Conservation (phyloP, 2,329 filamentous ascomycete species). For the Diplodia seriata region DNA sequence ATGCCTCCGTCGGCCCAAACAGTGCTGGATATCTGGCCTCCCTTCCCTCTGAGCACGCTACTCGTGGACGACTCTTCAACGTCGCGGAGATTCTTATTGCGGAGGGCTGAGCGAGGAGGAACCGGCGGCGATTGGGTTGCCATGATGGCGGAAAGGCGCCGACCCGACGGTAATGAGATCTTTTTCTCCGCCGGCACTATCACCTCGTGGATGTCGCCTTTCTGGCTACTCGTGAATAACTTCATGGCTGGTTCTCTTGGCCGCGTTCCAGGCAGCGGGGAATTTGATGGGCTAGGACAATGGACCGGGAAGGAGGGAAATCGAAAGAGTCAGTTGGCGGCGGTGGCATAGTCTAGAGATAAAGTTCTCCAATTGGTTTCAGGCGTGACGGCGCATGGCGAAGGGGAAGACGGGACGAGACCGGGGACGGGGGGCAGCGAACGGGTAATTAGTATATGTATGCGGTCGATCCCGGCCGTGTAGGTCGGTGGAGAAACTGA, state of each 20-base stretch:
- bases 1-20: slow-evolving; percentile 45
- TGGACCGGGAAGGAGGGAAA: slow-evolving; percentile 11
- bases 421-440: slow-evolving; percentile 3
- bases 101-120: slow-evolving; percentile 18
- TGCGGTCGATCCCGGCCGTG: slow-evolving; percentile 11
- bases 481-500: slow-evolving; percentile 5
- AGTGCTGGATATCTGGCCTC: slow-evolving; percentile 43
- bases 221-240: slow-evolving; percentile 17
- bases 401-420: slow-evolving; percentile 1
- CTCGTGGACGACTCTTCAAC: slow-evolving; percentile 38
- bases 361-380: slow-evolving; percentile 22
- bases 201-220: slow-evolving; percentile 15
- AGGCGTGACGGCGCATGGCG: slow-evolving; percentile 27
- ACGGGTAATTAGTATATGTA: slow-evolving; percentile 27
- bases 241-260: slow-evolving; percentile 11
- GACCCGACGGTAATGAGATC: slow-evolving; percentile 52
- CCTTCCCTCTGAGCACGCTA: slow-evolving; percentile 37
- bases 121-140: slow-evolving; percentile 39
- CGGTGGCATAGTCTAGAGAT: slow-evolving; percentile 24
- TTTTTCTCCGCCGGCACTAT: slow-evolving; percentile 42
- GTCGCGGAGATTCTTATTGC: slow-evolving; percentile 31
- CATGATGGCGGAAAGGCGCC: slow-evolving; percentile 51
- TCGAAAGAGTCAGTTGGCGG: neutral
- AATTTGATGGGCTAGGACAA: neutral
- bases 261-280: slow-evolving; percentile 1